Evolutionary conservation across 352 stramenopile species (phyloP).

Genomic region (Globisporangium nunn): DNA sequence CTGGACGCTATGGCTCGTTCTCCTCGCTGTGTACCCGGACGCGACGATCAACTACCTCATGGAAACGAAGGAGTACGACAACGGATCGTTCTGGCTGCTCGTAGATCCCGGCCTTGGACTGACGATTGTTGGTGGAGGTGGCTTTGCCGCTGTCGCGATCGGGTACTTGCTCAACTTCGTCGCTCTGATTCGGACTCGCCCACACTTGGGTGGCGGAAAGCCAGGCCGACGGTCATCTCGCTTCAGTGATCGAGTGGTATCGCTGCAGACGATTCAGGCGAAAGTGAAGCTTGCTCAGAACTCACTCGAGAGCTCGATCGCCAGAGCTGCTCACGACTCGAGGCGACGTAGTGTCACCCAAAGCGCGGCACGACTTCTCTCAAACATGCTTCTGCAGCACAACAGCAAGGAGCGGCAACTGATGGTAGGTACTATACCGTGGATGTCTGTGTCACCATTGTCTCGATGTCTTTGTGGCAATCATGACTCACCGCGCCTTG

Average conservation of each 20-base stretch:
- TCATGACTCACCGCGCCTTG: background rate
- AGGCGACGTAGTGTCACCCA: background rate
- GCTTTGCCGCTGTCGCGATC: slow-evolving; percentile 13
- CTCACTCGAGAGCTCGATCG: background rate
- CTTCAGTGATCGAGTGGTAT: background rate
- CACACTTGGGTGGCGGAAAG: background rate
- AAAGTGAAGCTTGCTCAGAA: background rate
- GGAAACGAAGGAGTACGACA: too few relatives aligned
- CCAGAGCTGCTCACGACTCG: background rate
- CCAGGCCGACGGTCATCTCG: background rate
- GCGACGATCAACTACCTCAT: too few relatives aligned
- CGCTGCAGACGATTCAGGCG: background rate
- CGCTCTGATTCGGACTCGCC: slow-evolving; percentile 1
- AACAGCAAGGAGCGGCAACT: background rate
- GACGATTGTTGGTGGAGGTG: slow-evolving; percentile 12
- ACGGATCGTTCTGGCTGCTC: too few relatives aligned
- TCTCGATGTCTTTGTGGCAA: too few relatives aligned
- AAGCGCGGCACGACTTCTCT: background rate
- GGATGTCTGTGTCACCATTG: background rate
- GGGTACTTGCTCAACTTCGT: slow-evolving; percentile 18
- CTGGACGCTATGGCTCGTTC: too few relatives aligned
- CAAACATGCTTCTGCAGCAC: background rate
- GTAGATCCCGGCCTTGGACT: slow-evolving; percentile 3
- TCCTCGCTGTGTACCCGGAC: too few relatives aligned
- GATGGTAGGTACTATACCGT: background rate